A percentile compares a stretch with the other conserved stretches of the same genome.
phyloP scores from a whole-genome alignment of 1,139 yeast species.

The Yamadazyma atlantica region DNA sequence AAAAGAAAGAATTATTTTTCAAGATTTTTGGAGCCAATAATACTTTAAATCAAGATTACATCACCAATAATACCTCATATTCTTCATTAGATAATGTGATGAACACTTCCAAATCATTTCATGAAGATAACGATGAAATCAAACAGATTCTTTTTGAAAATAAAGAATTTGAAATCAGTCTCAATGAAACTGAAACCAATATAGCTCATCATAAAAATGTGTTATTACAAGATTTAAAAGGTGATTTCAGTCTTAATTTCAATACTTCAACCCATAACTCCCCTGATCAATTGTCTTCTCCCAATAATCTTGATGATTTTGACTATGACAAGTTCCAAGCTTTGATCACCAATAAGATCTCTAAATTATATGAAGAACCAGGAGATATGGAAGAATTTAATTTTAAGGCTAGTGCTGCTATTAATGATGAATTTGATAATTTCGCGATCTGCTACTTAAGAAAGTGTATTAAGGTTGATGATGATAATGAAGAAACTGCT shows the following conservation, averaged over 20 bases:
- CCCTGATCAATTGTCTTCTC: not conserved
- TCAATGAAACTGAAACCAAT: constrained; percentile 23
- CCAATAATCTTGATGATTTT: constrained; percentile 17
- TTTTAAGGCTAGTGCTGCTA: constrained; percentile 16
- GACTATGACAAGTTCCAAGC: constrained; percentile 30
- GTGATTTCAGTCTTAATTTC: not conserved
- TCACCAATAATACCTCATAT: constrained; percentile 43
- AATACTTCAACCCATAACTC: not conserved
- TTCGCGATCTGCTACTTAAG: constrained; percentile 33
- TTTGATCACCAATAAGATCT: constrained; percentile 23
- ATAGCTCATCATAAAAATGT: constrained; percentile 4
- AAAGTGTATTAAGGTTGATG: constrained; percentile 26
- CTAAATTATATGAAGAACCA: constrained; percentile 19
- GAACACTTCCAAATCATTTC: constrained; percentile 39
- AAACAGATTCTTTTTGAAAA: constrained; percentile 35
- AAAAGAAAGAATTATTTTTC: constrained; percentile 40
- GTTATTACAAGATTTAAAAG: constrained; percentile 8
- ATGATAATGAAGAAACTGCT: constrained; percentile 6
- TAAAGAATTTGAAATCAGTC: constrained; percentile 26
- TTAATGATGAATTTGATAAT: constrained; percentile 26
- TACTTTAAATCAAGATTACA: constrained; percentile 39
- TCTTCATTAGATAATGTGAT: constrained; percentile 38
- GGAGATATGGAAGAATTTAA: constrained; percentile 10
- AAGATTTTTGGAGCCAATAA: constrained; percentile 43
- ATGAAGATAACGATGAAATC: constrained; percentile 46